Evolutionary conservation across 192 early-diverging fungal genomes (phyloP), one percentile per base, ranked within the genome.

Genomic region (Coemansia sp.): DNA sequence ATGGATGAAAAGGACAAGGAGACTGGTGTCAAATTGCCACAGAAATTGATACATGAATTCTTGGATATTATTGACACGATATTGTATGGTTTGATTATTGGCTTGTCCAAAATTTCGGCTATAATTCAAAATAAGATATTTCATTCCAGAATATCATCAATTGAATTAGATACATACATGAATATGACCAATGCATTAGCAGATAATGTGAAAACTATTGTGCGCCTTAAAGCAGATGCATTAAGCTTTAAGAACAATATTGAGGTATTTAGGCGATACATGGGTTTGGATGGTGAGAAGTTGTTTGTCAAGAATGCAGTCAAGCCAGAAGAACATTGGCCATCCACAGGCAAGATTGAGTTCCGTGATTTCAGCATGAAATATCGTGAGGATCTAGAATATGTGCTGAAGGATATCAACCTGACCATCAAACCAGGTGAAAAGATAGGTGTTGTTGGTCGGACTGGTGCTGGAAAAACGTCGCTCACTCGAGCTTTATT

Each of bases 401-500:
- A 66, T 5, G 82, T 80, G 23, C 64, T 90, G 5, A 65, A 73
- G 0, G 62, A 64, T 24, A 55, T 84, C 6, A 73, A 56, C 20
- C 39, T 85, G 49, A 62, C 55, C 8, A 76, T 73, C n/a, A n/a
- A 53, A 4, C 66, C 77, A 12, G 72, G 77, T n/a, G 85, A 88
- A 64, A 88, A 88, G 62, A 77, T 90, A 63, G 88, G 88, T 16
- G 79, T 90, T 24, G 88, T 90, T 6, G 88, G 88, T 5, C 75
- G 87, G 3, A 87, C 87, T 1, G 95, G 92, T 41, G 92, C 92
- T 16, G 92, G 92, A 18, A 94, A 94, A 70, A 86, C 88, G 1
- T 86, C 92, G 1, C 69, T 94, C 15, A 79, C 85, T 20, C 69
- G 91, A 57, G 85, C 88, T 1, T 76, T 95, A 14, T 94, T 93